These are phyloP conservation scores for Cicer yamashitae DNA, from an alignment of 306 rosid species.

Conservation along the genomic window DNA sequence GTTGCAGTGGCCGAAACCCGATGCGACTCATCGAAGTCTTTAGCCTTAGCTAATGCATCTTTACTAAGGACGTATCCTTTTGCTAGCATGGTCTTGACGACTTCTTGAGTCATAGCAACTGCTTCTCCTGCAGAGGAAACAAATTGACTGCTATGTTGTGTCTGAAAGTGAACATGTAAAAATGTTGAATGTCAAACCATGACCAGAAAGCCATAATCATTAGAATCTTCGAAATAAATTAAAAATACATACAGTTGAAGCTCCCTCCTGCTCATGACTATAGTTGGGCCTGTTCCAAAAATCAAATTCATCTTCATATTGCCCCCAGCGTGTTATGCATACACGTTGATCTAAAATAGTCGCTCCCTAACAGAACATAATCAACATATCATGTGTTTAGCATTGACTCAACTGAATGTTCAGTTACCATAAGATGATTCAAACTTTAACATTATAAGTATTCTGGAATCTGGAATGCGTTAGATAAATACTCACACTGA, in stretches of 20 bases:
- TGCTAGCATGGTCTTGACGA: constrained; percentile 80
- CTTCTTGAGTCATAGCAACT: constrained; percentile 77
- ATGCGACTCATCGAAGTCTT: constrained; percentile 74
- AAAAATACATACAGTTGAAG: constrained; percentile 58
- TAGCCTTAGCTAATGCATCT: constrained; percentile 79
- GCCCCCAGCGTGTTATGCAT: constrained; percentile 95
- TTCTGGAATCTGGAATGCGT: not conserved
- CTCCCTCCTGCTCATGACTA: constrained; percentile 54
- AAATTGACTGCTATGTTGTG: constrained; percentile 55
- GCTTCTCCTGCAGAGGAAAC: constrained; percentile 80
- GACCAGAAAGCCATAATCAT: constrained; percentile 1
- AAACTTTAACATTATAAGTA: not conserved
- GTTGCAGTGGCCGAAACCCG: constrained; percentile 75
- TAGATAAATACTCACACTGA: constrained; percentile 69
- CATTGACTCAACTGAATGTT: constrained; percentile 19
- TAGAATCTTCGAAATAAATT: not conserved
- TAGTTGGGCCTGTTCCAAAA: constrained; percentile 69
- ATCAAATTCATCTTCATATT: constrained; percentile 64
- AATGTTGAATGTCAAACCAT: not conserved
- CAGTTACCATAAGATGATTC: constrained; percentile 13
- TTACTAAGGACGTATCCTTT: constrained; percentile 80
- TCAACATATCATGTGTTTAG: constrained; percentile 9
- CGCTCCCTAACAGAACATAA: constrained; percentile 70
- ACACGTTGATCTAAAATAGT: constrained; percentile 89
- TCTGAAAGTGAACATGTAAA: constrained; percentile 43